Percentiles rank a stretch among this genome's conserved stretches.
phyloP scores from a whole-genome alignment of 257 asterid species.

The Solanum verrucosum region DNA sequence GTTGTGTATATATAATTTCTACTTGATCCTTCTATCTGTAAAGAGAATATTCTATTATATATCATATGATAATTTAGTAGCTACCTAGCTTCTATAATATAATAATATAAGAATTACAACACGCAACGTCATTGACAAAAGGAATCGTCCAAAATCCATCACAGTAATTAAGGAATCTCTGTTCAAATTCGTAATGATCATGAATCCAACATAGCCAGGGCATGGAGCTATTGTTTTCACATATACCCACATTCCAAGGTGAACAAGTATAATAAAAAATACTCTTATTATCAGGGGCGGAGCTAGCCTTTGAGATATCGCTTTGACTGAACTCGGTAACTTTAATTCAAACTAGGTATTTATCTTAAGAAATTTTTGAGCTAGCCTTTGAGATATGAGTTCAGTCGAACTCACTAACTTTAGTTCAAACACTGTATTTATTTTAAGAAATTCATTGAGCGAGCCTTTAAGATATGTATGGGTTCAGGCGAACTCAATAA shows the following conservation, averaged over 20 bases:
- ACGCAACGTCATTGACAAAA: neutral
- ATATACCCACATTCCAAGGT: neutral
- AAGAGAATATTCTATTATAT: neutral
- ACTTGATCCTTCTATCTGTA: neutral
- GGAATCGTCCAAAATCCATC: neutral
- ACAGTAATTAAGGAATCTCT: neutral
- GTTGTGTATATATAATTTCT: neutral
- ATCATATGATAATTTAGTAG: neutral
- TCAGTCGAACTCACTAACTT: no score
- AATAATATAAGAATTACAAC: neutral
- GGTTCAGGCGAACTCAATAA: no score
- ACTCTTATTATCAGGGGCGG: neutral
- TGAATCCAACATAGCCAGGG: neutral
- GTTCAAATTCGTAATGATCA: neutral
- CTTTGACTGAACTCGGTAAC: rapidly evolving
- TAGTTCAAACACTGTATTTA: neutral
- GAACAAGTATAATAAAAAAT: neutral
- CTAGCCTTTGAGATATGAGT: neutral
- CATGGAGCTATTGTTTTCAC: neutral
- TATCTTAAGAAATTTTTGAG: neutral
- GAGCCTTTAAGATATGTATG: neutral
- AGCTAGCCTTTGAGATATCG: neutral
- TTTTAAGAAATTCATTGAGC: neutral
- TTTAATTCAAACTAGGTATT: neutral
- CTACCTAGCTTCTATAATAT: neutral